Base-by-base conservation (phyloP, 1,284 basidiomycete genomes). In the Bondarzewia mesenterica region DNA sequence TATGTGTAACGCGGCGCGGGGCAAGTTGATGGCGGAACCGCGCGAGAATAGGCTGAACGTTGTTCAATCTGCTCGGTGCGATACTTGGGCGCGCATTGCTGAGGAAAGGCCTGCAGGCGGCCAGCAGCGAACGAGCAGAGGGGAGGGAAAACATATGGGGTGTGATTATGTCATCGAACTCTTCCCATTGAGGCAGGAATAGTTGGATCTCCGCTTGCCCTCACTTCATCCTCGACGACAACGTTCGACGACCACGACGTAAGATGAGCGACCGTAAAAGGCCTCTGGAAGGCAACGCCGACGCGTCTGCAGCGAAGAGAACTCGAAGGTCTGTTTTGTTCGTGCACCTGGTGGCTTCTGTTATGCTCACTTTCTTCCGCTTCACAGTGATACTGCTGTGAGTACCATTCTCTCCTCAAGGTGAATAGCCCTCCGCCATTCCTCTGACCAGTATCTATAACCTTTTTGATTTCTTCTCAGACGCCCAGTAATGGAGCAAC, bases 1-100 rank as follows among this genome's bases (percentile, higher is more conserved):
- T 72, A 63, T 88, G 38, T 63, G 90, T 86, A 48, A 90, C 82
- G 49, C 83, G 74, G 44, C 82, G 78, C 3, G 93, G 93, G 0
- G 91, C 91, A 10, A 97, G 80, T 57, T 89, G 79, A 29, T 71
- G 67, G 14, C 74, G 69, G 44, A 61, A 60, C 10, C 70, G 62
- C 36, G 63, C 58, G 14, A 52, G 38, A 3, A 37, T 14, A 3
- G 29, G 50, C 16, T 44, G 48, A 36, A 37, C 45, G 14, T 18
- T 10, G 14, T 16, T 29, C 22, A 35, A 18, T 22, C 2, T 8
- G 36, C 10, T 16, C 18, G 29, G 15, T 10, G 10, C 15, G 0
- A 16, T 12, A 8, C 38, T 22, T 10, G 16, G 38, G 16, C 38
- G 10, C 3, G 16, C 21, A 22, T 10, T 40, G 38, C n/a, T n/a